phyloP scores from a whole-genome alignment of 2,329 filamentous ascomycete species.

The Myriosclerotinia scirpicola region DNA sequence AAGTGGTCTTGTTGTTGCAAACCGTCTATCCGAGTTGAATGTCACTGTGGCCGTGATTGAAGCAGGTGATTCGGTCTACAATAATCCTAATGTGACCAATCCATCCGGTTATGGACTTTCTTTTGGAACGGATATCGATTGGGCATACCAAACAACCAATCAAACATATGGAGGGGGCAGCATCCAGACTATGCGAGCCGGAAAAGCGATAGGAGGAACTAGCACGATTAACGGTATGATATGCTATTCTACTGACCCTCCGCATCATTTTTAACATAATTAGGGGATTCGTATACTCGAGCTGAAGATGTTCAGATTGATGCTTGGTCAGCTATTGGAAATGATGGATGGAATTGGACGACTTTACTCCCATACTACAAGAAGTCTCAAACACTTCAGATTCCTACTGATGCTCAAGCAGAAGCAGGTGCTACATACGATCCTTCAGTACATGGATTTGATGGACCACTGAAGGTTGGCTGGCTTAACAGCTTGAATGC shows the following conservation, averaged over 20 bases:
- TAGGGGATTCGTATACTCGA: slow-evolving; percentile 44
- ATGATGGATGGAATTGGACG: slow-evolving; percentile 43
- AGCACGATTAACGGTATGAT: slow-evolving; percentile 45
- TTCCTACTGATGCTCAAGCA: slow-evolving; percentile 41
- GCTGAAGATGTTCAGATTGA: slow-evolving; percentile 43
- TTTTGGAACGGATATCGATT: slow-evolving; percentile 30
- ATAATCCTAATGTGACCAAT: slow-evolving; percentile 13
- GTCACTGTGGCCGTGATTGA: slow-evolving; percentile 25
- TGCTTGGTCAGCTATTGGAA: slow-evolving; percentile 43
- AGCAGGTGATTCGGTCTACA: slow-evolving; percentile 11
- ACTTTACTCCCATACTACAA: slow-evolving; percentile 37
- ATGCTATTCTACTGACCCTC: slow-evolving; percentile 33
- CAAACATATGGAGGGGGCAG: slow-evolving; percentile 40
- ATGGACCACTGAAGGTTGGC: slow-evolving; percentile 43
- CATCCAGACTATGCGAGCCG: slow-evolving; percentile 41
- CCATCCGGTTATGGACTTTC: slow-evolving; percentile 24
- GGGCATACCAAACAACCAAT: slow-evolving; percentile 36
- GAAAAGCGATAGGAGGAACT: slow-evolving; percentile 46
- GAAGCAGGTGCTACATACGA: slow-evolving; percentile 43
- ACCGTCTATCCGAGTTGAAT: slow-evolving; percentile 13
- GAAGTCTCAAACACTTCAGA: slow-evolving; percentile 31
- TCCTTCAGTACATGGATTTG: slow-evolving; percentile 41
- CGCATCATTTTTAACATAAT: slow-evolving; percentile 18
- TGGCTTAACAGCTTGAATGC: slow-evolving; percentile 40
- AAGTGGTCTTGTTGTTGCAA: slow-evolving; percentile 22